Percentiles rank a stretch among this genome's conserved stretches.
Evolutionary conservation across 768 basidiomycete species (phyloP).

Genomic region (Leccinum incarnatum): DNA sequence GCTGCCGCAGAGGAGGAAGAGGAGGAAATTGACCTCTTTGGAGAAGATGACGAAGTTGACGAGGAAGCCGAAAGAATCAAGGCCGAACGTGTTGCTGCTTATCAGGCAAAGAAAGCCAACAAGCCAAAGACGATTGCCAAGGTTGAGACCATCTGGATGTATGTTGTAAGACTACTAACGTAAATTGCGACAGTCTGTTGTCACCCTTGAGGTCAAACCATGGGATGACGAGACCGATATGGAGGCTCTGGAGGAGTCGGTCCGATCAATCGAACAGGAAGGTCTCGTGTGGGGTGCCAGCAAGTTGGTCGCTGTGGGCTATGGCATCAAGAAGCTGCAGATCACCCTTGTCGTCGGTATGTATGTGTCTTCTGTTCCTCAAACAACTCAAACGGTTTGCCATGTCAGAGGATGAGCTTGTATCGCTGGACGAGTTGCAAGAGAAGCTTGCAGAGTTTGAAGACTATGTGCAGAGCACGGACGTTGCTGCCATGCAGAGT

Average conservation of each 20-base stretch:
- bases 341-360: slow-evolving; percentile 58
- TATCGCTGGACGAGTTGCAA: slow-evolving; percentile 91
- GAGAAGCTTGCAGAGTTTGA: slow-evolving; percentile 85
- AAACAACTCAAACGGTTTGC: background rate
- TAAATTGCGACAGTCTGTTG: slow-evolving; percentile 74
- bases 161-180: slow-evolving; percentile 11
- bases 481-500: slow-evolving; percentile 95
- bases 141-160: slow-evolving; percentile 40
- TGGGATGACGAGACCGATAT: slow-evolving; percentile 99
- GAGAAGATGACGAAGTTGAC: slow-evolving; percentile 78
- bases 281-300: slow-evolving; percentile 96
- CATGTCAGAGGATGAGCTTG: slow-evolving; percentile 84
- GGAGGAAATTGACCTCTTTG: slow-evolving; percentile 85
- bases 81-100: slow-evolving; percentile 89
- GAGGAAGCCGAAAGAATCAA: slow-evolving; percentile 85
- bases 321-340: slow-evolving; percentile 91
- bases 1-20: slow-evolving; percentile 47
- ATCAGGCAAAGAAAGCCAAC: slow-evolving; percentile 88
- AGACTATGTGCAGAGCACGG: slow-evolving; percentile 87
- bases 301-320: slow-evolving; percentile 91
- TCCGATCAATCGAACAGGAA: slow-evolving; percentile 82
- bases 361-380: slow-evolving; percentile 15
- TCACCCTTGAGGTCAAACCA: slow-evolving; percentile 97
- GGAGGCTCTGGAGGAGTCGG: slow-evolving; percentile 75
- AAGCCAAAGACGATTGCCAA: slow-evolving; percentile 90